Conservation (phyloP, 768 basidiomycete genomes). For the Melanogaster broomeanus region DNA sequence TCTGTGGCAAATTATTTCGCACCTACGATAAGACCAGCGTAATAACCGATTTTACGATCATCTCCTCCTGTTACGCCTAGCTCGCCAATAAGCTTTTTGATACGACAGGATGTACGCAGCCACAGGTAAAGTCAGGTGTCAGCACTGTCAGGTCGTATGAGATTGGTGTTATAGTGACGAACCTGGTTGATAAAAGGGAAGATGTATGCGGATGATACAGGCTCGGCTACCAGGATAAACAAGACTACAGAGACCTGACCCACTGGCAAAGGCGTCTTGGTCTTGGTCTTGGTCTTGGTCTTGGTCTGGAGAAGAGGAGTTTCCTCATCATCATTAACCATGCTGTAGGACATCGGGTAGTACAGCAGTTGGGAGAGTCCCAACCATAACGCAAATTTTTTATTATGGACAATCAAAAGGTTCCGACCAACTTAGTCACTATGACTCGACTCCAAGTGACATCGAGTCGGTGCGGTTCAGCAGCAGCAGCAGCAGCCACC, state of each 20-base stretch:
- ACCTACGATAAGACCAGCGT: conserved; percentile 60
- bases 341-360: too few species aligned
- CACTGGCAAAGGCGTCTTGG: conserved; percentile 51
- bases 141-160: neutral
- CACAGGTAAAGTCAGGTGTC: neutral
- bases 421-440: too few species aligned
- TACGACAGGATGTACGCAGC: too few species aligned
- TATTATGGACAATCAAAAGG: too few species aligned
- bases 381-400: too few species aligned
- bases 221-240: conserved; percentile 55
- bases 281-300: conserved; percentile 34
- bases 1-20: neutral
- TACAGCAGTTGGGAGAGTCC: too few species aligned
- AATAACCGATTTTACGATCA: conserved; percentile 65
- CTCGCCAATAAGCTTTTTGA: conserved; percentile 56
- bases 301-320: conserved; percentile 40
- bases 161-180: neutral
- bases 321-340: conserved; percentile 42
- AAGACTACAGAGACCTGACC: conserved; percentile 49
- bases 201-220: conserved; percentile 57
- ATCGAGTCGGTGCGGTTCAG: too few species aligned
- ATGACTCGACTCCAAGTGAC: too few species aligned
- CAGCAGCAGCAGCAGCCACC: too few species aligned
- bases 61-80: conserved; percentile 67
- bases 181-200: conserved; percentile 67